Evolutionary conservation across 1,284 basidiomycete genomes (phyloP), one percentile per base, ranked within the genome.

Genomic region (Macrocystidia cucumis): DNA sequence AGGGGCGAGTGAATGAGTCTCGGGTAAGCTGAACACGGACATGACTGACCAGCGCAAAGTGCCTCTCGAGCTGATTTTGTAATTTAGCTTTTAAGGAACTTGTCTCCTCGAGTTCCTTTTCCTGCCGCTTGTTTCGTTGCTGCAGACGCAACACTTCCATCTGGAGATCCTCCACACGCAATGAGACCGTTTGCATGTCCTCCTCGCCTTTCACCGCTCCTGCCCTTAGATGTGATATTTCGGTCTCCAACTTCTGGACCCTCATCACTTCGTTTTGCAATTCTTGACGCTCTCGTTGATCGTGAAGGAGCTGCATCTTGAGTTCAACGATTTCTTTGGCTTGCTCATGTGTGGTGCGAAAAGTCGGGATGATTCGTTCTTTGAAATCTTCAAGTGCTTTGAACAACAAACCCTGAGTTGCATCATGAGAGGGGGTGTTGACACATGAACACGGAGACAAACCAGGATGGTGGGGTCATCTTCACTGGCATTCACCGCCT

Each of bases 301-400:
- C 32, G 11, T 18, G 28, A 6, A 41, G 32, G 3, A 52, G 31
- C 3, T 49, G 46, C 8, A 34, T 29, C n/a, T 39, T 44, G 9
- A 57, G 39, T 4, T 16, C 17, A 8, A 46, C 40, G 16, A 62
- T 50, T 30, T 56, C 43, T 20, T 46, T 31, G 5, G 44, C 40
- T 26, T 60, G 57, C 18, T 39, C 38, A 24, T 58, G 48, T 7
- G 47, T 38, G 20, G 42, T 49, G 12, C 40, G 42, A 35, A 61
- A 63, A 2, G 56, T 9, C 8, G 63, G 63, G 9, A 55, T 44
- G 11, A 66, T 59, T 8, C 61, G 56, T 13, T 54, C 40, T 23
- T 52, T 52, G 41, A 66, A 65, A 29, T 62, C 53, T 22, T 56
- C 45, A 4, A 65, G 39, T 6, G 61, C 57, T 34, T 51, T 37